Evolutionary conservation across 129 eudicot genomes (phyloP), one percentile per base, ranked within the genome.

Genomic region (Heracleum sosnowskyi): DNA sequence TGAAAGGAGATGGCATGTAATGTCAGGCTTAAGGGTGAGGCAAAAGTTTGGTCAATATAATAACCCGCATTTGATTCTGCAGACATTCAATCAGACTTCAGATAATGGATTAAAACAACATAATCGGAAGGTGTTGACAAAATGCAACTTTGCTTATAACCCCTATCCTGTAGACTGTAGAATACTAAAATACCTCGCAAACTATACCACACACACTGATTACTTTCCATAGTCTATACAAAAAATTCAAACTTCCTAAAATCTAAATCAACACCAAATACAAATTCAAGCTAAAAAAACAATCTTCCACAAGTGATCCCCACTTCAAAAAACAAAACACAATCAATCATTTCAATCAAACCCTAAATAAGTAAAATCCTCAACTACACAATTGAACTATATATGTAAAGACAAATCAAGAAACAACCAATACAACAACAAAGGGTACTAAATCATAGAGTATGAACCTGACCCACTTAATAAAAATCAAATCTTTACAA

Each of bases 1-100:
- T 81, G 91, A 74, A 89, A 87, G 24, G 88, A 85, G 55, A 87
- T 83, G 4, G 89, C 82, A 46, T 85, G 91, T 37, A 80, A 41
- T 83, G n/a, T n/a, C n/a, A n/a, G n/a, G n/a, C n/a, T 79, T 3
- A 82, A 41, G 64, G 77, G 82, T n/a, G 88, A 60, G 40, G 84
- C 81, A 18, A 84, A 70, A 60, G 77, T 55, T 57, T 84, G 90
- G 39, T 83, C 87, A 47, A 74, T 87, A 81, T 69, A 85, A 84
- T 78, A 89, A n/a, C n/a, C 84, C 29, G 82, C 51, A 57, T 89
- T 87, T 79, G 77, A 83, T 46, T 66, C 79, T 16, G 79, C 79
- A 18, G 82, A 76, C 80, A 83, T 83, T 69, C 60, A 18, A 31
- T 73, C 4, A 64, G 11, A 8, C 41, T n/a, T 40, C 18, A 34